Percentiles rank a stretch among this genome's conserved stretches.
These are phyloP conservation scores for Tolypocladium tropicale DNA, from an alignment of 2,329 filamentous ascomycete genomes.

Conservation along the genomic window DNA sequence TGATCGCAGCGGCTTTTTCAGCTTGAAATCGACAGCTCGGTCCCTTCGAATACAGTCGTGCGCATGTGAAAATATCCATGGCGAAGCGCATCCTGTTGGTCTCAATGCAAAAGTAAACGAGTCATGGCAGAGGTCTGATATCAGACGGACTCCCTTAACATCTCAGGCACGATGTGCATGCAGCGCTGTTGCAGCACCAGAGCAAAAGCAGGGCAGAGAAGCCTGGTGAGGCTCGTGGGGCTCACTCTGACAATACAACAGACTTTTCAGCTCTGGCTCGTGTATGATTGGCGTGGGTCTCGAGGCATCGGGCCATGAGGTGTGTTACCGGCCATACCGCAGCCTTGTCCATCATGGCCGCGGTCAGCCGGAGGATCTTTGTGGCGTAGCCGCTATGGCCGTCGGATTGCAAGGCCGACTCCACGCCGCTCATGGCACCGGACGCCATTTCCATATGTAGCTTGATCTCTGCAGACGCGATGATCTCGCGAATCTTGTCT, in stretches of 20 bases:
- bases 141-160: neutral
- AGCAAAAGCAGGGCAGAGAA: neutral
- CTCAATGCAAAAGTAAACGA: no score
- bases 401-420: conserved; percentile 42
- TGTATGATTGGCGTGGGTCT: conserved; percentile 43
- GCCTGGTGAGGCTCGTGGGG: neutral
- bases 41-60: no score
- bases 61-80: neutral
- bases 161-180: neutral
- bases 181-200: neutral
- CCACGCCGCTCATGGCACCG: conserved; percentile 40
- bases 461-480: conserved; percentile 69
- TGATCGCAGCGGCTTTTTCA: neutral
- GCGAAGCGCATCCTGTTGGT: neutral
- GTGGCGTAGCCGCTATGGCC: conserved; percentile 68
- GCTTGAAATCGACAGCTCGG: neutral
- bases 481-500: conserved; percentile 69
- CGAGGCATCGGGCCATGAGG: conserved; percentile 44
- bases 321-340: conserved; percentile 74
- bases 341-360: conserved; percentile 78
- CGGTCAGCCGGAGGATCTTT: conserved; percentile 74
- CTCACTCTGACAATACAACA: conserved; percentile 28
- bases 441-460: conserved; percentile 47
- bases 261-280: conserved; percentile 43
- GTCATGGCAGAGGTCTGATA: neutral